Evolutionary conservation across 495 filamentous ascomycete species (phyloP), one percentile per base, ranked within the genome.

Genomic region (Xylaria curta): DNA sequence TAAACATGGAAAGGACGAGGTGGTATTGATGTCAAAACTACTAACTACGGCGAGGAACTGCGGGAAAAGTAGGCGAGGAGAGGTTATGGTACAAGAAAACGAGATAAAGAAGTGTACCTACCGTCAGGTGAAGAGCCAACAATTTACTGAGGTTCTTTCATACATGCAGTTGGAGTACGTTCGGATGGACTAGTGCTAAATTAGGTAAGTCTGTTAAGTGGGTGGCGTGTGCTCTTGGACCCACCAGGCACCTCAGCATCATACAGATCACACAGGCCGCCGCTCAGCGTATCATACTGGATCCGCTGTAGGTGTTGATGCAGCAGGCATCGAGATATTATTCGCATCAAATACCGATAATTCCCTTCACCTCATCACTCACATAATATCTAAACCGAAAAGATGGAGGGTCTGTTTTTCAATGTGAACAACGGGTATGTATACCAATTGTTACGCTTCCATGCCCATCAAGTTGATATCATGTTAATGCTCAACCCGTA

Each of bases 331-430:
- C 70, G 70, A 75, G 72, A 42, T 21, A 72, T 74, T 21, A 72
- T 74, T 72, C 72, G 68, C 76, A 76, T 78, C 76, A 68, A 79
- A 74, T 72, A 73, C 75, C 38, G 15, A 42, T 44, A 44, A 31
- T 72, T 65, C 76, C 74, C 72, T 66, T 81, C 71, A 72, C 60
- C 12, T 80, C 71, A 72, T 56, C 31, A 26, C 33, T 44, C 47
- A 75, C 74, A 44, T 15, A 7, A 75, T 53, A 76, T 46, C 68
- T 40, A 51, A 70, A 75, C 58, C 31, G 44, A 67, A 74, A 85
- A 79, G 46, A 98, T 98, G 95, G 95, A 98, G 86, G 95, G 95
- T 66, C 90, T 98, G 31, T 93, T 95, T 78, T 99, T 95, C 83
- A 99, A 99, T 83, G 92, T 96, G 58, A 94, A 96, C 79, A 93